Evolutionary conservation across 1,284 basidiomycete species (phyloP), one percentile per base, ranked within the genome.

Genomic region (Malassezia caprae): DNA sequence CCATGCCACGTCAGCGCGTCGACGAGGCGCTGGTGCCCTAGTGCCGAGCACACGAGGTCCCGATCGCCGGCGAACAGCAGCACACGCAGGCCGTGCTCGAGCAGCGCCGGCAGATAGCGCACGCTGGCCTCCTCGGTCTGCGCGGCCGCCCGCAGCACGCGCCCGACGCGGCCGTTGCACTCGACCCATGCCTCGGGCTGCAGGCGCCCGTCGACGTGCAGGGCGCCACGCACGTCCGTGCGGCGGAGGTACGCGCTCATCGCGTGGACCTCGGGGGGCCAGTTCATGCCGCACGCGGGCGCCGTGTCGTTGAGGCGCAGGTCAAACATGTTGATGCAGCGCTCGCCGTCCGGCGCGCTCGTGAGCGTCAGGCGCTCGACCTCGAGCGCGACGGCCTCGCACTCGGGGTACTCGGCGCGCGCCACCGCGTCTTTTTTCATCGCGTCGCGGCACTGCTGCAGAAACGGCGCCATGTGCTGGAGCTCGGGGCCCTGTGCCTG

Each of bases 251-350:
- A 96, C 3, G 78, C 77, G 39, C 84, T 85, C 34, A 96, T 80
- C 44, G 85, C 82, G 8, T 79, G 75, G 23, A 98, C 81, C 62
- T 90, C 88, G n/a, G 85, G 84, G 4, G 93, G 93, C 93, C 93
- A 99, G 76, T 93, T 93, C 88, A 96, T 88, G 1, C 93, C 93
- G 75, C 93, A 99, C 2, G 83, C 84, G n/a, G 91, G 91, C 43
- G 76, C 78, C 12, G 80, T 80, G 73, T 99, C 94, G 51, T 85
- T 83, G 26, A 88, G 77, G 30, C 94, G 84, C 19, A 96, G 82
- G 69, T 99, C 94, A 69, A 98, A 99, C 42, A 96, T 83, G 75
- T 99, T 99, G 67, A 91, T 79, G 76, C 93, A 99, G 76, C 27
- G 49, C 31, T 44, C 23, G n/a, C 10, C 39, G 27, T 28, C 27